Evolutionary conservation across 768 basidiomycete species (phyloP), one percentile per base, ranked within the genome.

Genomic region (Cystofilobasidium capitatum): DNA sequence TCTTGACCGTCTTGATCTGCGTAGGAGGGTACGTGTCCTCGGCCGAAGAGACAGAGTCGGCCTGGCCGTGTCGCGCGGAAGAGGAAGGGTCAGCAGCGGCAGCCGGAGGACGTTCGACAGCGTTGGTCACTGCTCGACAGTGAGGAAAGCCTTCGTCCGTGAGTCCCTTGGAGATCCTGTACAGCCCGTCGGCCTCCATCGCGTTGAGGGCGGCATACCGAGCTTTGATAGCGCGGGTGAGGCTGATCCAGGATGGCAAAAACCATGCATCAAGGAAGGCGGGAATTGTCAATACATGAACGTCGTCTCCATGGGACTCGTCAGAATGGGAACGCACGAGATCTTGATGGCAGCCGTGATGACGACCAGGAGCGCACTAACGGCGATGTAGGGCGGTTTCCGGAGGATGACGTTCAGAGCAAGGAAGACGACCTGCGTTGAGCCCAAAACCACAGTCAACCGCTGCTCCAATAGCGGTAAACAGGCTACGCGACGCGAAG

Each of bases 211-310:
- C 68, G 37, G 62, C 39, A 36, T 37, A 69, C 8, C 68, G 57
- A n/a, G 49, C n/a, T 39, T 69, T 64, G 57, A 69, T 33, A 17
- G 58, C 68, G 44, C 68, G 62, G n/a, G 68, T 69, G 17, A 69
- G 58, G 20, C 65, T 66, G 29, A 54, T n/a, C 5, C 20, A 6
- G 6, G 65, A 24, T 8, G n/a, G n/a, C 44, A 45, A 36, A 33
- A 20, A 8, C 36, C 14, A n/a, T 6, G 2, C 3, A 9, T n/a
- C 24, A n/a, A 9, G 5, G 14, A 1, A 22, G 26, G 7, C 14
- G 12, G 13, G 22, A 3, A 9, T 0, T 13, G 64, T 22, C 58
- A 26, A 60, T 37, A 17, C 7, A 60, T 7, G 37, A 40, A 26
- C 5, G n/a, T n/a, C n/a, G n/a, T n/a, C n/a, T n/a, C n/a, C n/a